These are phyloP conservation scores for Urtica urens DNA, from an alignment of 306 rosid genomes.

Conservation along the genomic window DNA sequence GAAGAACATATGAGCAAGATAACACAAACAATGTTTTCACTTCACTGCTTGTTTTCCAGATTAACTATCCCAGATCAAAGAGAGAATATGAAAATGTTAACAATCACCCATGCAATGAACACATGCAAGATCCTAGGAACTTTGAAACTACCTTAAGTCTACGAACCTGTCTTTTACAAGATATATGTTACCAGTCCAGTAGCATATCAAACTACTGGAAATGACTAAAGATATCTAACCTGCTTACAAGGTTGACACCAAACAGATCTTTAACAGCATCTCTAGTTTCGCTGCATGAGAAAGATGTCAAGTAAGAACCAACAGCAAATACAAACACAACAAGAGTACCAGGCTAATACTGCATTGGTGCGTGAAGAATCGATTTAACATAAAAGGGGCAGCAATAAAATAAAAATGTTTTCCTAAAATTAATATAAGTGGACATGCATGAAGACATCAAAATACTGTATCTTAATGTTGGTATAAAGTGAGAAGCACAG, in stretches of 20 bases:
- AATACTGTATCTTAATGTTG: not conserved
- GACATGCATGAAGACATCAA: too few species aligned
- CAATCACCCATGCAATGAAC: not conserved
- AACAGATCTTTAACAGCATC: slow-evolving; percentile 79
- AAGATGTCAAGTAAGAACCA: slow-evolving; percentile 4
- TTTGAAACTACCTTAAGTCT: not conserved
- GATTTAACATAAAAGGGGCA: too few species aligned
- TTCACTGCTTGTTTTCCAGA: not conserved
- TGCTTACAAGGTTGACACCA: slow-evolving; percentile 75
- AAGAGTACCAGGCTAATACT: too few species aligned
- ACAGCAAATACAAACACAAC: not conserved
- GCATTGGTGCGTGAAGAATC: too few species aligned
- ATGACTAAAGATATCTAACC: slow-evolving; percentile 32
- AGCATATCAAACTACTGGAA: not conserved
- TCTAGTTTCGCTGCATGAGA: slow-evolving; percentile 55
- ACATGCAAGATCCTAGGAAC: too few species aligned
- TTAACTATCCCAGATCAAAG: not conserved
- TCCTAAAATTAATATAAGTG: too few species aligned
- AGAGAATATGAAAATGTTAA: not conserved
- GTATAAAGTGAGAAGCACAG: not conserved
- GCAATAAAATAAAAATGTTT: too few species aligned
- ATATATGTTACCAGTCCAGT: too few species aligned
- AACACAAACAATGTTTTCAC: not conserved
- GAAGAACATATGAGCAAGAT: not conserved
- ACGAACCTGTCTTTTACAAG: not conserved